These are phyloP conservation scores for Fusarium hostae DNA, from an alignment of 2,329 filamentous ascomycete species.

Conservation along the genomic window DNA sequence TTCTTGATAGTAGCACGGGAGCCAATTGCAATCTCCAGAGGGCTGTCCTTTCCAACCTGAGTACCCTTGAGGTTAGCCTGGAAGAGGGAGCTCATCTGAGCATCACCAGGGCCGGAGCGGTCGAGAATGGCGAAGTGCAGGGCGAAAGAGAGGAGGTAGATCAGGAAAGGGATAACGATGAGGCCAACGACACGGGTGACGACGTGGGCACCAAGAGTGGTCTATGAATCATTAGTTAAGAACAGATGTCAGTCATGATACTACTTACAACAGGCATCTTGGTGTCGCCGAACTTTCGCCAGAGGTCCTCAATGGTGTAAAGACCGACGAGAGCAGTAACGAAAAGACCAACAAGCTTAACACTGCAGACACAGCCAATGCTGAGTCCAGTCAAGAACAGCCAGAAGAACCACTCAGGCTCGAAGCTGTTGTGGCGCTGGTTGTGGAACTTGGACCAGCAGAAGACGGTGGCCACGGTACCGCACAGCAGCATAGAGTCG, in stretches of 20 bases:
- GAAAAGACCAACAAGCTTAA: constrained; percentile 98
- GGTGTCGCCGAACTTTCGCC: constrained; percentile 96
- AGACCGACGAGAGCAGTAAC: constrained; percentile 93
- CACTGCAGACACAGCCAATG: constrained; percentile 97
- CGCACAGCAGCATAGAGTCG: constrained; percentile 98
- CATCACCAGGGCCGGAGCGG: constrained; percentile 93
- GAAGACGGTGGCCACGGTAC: constrained; percentile 96
- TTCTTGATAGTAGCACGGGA: constrained; percentile 96
- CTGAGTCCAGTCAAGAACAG: constrained; percentile 92
- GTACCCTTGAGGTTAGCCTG: constrained; percentile 96
- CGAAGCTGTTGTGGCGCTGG: constrained; percentile 86
- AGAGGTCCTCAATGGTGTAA: constrained; percentile 96
- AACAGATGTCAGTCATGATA: background rate
- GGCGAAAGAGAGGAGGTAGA: constrained; percentile 97
- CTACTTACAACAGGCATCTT: constrained; percentile 83
- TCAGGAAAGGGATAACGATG: constrained; percentile 86
- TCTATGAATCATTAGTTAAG: constrained; percentile 42
- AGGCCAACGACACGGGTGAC: constrained; percentile 83
- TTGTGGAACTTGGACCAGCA: constrained; percentile 98
- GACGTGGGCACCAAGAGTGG: constrained; percentile 80
- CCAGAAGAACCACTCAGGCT: constrained; percentile 93
- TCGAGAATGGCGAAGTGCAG: constrained; percentile 94
- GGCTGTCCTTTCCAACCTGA: constrained; percentile 93
- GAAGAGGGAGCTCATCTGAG: constrained; percentile 99
- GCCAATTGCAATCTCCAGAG: constrained; percentile 88